Conservation (phyloP, 805 yeast genomes). For the Candida sakaeoensis region DNA sequence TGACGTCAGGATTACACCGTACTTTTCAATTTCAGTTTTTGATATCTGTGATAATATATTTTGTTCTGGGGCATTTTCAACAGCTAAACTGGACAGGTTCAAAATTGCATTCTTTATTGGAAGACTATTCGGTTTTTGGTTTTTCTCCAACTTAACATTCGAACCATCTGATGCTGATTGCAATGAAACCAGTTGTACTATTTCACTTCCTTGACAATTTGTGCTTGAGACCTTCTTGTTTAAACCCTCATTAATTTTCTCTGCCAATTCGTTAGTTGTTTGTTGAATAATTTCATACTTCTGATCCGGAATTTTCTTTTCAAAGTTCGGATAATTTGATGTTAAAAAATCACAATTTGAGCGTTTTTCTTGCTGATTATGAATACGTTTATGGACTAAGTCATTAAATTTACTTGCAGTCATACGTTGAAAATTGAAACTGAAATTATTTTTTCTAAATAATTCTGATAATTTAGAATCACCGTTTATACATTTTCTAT, state of each 20-base stretch:
- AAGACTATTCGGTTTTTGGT: neutral
- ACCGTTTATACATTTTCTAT: neutral
- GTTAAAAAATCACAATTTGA: neutral
- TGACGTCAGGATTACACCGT: too few species aligned
- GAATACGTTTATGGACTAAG: neutral
- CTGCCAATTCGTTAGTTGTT: too few species aligned
- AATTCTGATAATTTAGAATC: neutral
- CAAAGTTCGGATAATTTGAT: neutral
- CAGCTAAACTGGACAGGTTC: neutral
- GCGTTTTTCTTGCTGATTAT: neutral
- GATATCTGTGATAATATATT: neutral
- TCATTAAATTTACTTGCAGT: neutral
- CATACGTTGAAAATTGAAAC: neutral
- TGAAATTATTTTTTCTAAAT: neutral
- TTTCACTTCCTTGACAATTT: too few species aligned
- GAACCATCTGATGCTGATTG: too few species aligned
- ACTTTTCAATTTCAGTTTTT: neutral
- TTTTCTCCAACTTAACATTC: too few species aligned
- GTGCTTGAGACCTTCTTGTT: too few species aligned
- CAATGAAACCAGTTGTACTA: too few species aligned
- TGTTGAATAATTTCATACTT: neutral
- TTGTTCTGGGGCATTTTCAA: neutral
- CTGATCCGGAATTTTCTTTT: neutral
- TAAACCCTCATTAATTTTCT: too few species aligned
- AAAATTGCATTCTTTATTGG: conserved; percentile 2